Evolutionary conservation across 148 eudicot species (phyloP).

Genomic region (Spergularia bocconei): DNA sequence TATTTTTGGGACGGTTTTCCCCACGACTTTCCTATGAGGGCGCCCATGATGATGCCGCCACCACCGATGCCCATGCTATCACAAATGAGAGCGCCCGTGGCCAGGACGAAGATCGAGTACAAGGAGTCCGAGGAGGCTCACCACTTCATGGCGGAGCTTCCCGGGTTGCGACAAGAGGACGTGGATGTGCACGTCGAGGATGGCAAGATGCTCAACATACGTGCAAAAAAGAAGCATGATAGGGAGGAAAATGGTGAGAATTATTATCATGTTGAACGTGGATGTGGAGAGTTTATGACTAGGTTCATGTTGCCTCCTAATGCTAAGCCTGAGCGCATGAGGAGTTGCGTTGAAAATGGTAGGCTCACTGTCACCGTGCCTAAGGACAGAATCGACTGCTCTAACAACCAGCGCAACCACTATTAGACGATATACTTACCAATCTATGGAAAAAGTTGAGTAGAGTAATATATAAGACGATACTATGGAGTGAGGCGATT

Average conservation of each 20-base stretch:
- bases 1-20: constrained; percentile 36
- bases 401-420: neutral
- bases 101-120: constrained; percentile 31
- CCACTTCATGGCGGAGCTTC: constrained; percentile 35
- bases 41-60: neutral
- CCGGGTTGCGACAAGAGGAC: constrained; percentile 40
- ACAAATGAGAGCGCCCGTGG: neutral
- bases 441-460: neutral
- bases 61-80: neutral
- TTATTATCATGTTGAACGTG: constrained; percentile 34
- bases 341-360: constrained; percentile 28
- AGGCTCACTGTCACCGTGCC: constrained; percentile 33
- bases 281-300: constrained; percentile 33
- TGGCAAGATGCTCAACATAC: constrained; percentile 29
- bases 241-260: constrained; percentile 36
- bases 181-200: constrained; percentile 37
- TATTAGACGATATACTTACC: no score
- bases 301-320: constrained; percentile 40
- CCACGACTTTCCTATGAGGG: neutral
- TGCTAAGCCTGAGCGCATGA: constrained; percentile 26
- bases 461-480: neutral
- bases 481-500: no score
- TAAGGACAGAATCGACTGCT: constrained; percentile 15
- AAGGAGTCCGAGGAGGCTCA: constrained; percentile 40
- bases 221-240: constrained; percentile 32